Percentiles rank a stretch among this genome's conserved stretches.
phyloP scores from a whole-genome alignment of 148 eudicot species.

The Polygonum aviculare region DNA sequence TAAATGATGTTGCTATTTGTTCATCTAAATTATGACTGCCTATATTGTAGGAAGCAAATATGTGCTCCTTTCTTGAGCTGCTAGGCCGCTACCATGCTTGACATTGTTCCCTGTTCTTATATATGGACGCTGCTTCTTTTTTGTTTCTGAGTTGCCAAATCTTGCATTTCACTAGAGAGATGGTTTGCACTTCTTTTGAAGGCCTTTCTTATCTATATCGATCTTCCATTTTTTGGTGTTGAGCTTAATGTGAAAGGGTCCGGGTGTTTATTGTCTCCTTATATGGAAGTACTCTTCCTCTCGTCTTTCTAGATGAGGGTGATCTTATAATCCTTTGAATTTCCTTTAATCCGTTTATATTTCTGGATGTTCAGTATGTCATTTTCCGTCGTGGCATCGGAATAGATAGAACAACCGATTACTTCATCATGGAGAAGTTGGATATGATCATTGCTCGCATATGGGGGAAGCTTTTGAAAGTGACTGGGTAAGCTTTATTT shows the following conservation, averaged over 20 bases:
- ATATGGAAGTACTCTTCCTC: neutral
- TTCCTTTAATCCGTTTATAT: neutral
- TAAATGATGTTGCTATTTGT: neutral
- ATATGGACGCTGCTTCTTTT: neutral
- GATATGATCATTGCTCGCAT: slow-evolving; percentile 76
- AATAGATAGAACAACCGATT: slow-evolving; percentile 75
- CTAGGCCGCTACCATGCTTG: neutral
- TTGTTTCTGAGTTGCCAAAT: neutral
- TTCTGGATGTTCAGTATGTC: slow-evolving; percentile 40
- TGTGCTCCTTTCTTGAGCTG: neutral
- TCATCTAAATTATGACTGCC: neutral
- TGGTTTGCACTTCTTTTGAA: neutral
- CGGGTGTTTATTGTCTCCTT: neutral
- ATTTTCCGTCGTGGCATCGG: slow-evolving; percentile 98
- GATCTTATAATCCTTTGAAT: neutral
- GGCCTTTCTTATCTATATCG: neutral
- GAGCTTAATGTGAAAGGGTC: neutral
- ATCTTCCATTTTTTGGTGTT: neutral
- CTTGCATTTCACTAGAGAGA: neutral
- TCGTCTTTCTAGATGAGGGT: neutral
- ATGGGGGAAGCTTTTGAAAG: slow-evolving; percentile 68
- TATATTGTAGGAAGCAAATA: neutral
- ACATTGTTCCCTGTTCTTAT: neutral
- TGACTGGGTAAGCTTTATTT: slow-evolving; percentile 48
- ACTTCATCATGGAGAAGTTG: slow-evolving; percentile 90